Percentiles rank a stretch among this genome's conserved stretches.
phyloP scores from a whole-genome alignment of 495 filamentous ascomycete genomes.

The Glonium stellatum region DNA sequence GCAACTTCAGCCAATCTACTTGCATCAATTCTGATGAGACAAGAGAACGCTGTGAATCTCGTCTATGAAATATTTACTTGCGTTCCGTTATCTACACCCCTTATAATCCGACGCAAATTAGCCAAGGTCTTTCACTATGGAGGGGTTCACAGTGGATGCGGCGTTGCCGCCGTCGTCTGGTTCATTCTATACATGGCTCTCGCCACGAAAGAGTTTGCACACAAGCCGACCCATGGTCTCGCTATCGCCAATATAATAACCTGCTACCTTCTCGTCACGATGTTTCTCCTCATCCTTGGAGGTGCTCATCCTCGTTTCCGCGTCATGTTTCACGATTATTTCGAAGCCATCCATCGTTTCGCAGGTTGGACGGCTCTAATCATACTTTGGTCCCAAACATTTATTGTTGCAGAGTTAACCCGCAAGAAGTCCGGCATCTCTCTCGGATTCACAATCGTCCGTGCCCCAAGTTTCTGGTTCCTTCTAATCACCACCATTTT shows the following conservation, averaged over 20 bases:
- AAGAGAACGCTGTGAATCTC: constrained; percentile 68
- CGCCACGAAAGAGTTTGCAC: neutral
- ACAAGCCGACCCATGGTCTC: neutral
- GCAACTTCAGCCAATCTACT: constrained; percentile 49
- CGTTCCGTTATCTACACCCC: constrained; percentile 54
- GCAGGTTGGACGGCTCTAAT: constrained; percentile 47
- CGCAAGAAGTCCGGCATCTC: constrained; percentile 4
- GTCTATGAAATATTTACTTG: constrained; percentile 56
- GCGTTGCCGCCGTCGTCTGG: constrained; percentile 62
- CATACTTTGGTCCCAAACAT: constrained; percentile 33
- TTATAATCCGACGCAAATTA: constrained; percentile 55
- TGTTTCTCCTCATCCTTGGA: constrained; percentile 19
- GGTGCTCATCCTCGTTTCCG: constrained; percentile 42
- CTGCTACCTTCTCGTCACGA: constrained; percentile 1
- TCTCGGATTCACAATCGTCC: constrained; percentile 8
- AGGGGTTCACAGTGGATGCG: constrained; percentile 68
- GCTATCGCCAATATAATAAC: neutral
- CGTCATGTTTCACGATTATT: constrained; percentile 46
- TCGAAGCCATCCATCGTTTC: constrained; percentile 52
- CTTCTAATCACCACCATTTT: constrained; percentile 13
- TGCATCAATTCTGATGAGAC: constrained; percentile 56
- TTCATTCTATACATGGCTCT: constrained; percentile 50
- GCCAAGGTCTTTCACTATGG: constrained; percentile 74
- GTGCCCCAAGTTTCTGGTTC: constrained; percentile 21
- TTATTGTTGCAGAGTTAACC: constrained; percentile 3